Conservation (phyloP, 78 protist genomes). For the Pigoraptor vietnamica region DNA sequence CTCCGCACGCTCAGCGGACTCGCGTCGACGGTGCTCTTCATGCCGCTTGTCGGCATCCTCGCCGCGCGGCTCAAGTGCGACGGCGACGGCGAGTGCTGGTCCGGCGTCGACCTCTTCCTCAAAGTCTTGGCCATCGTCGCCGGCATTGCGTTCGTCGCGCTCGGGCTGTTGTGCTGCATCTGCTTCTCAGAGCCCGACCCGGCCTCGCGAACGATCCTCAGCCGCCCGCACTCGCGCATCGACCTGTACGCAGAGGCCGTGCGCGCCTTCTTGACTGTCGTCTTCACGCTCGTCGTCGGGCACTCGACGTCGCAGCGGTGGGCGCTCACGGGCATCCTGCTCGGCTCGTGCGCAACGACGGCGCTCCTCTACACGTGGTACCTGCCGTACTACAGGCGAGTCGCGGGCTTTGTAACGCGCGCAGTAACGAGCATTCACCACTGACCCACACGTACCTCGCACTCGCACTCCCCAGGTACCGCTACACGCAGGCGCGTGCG, state of each 20-base stretch:
- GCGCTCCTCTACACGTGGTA: background rate
- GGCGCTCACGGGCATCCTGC: background rate
- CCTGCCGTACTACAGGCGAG: background rate
- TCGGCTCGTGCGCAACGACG: background rate
- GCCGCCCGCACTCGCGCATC: background rate
- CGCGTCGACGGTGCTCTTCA: background rate
- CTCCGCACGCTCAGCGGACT: background rate
- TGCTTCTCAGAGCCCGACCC: background rate
- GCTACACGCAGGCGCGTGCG: background rate
- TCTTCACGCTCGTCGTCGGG: background rate
- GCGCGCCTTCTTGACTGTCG: background rate
- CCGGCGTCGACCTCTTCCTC: background rate
- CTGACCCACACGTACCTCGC: background rate
- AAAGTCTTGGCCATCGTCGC: background rate
- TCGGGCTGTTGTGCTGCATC: background rate
- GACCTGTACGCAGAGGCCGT: background rate
- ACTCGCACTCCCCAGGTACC: background rate
- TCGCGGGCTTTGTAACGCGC: background rate
- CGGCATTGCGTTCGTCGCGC: background rate
- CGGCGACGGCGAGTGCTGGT: background rate
- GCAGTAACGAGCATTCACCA: background rate
- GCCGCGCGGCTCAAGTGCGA: background rate
- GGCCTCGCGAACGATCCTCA: background rate
- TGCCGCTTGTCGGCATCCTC: background rate
- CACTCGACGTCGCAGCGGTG: background rate